Conservation (phyloP, 2,329 filamentous ascomycete species). For the Trichoderma koningiopsis region DNA sequence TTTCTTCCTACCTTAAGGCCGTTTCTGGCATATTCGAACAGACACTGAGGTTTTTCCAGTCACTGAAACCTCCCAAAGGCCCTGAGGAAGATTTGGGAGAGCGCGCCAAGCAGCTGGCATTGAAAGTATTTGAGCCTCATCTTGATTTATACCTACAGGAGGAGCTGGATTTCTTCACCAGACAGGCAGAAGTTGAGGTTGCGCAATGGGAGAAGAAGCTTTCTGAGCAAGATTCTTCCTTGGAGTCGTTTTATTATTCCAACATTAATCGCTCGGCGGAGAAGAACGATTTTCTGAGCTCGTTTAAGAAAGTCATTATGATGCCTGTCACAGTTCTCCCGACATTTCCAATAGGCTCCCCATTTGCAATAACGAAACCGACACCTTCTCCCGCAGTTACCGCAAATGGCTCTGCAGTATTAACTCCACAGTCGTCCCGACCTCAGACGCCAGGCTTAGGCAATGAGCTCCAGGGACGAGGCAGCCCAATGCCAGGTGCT, state of each 20-base stretch:
- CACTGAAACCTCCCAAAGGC: conserved; percentile 67
- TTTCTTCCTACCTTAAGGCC: conserved; percentile 78
- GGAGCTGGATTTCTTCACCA: conserved; percentile 83
- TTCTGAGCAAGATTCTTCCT: conserved; percentile 84
- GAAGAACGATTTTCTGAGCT: conserved; percentile 93
- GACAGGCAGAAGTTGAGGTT: conserved; percentile 75
- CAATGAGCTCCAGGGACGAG: conserved; percentile 39
- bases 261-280: conserved; percentile 93
- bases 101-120: conserved; percentile 67
- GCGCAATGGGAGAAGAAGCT: conserved; percentile 87
- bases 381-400: conserved; percentile 30
- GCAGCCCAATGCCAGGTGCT: conserved; percentile 46
- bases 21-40: conserved; percentile 89
- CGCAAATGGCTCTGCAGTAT: conserved; percentile 34
- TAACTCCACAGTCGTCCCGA: conserved; percentile 47
- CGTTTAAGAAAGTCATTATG: conserved; percentile 99
- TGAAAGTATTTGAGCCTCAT: conserved; percentile 83
- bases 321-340: conserved; percentile 93
- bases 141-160: conserved; percentile 92
- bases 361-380: conserved; percentile 54
- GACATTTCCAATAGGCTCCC: conserved; percentile 61
- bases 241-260: conserved; percentile 94
- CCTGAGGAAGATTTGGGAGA: conserved; percentile 63
- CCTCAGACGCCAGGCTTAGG: conserved; percentile 51
- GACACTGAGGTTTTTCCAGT: conserved; percentile 73